Conservation (phyloP, 306 rosid genomes). For the Crotalaria pallida region DNA sequence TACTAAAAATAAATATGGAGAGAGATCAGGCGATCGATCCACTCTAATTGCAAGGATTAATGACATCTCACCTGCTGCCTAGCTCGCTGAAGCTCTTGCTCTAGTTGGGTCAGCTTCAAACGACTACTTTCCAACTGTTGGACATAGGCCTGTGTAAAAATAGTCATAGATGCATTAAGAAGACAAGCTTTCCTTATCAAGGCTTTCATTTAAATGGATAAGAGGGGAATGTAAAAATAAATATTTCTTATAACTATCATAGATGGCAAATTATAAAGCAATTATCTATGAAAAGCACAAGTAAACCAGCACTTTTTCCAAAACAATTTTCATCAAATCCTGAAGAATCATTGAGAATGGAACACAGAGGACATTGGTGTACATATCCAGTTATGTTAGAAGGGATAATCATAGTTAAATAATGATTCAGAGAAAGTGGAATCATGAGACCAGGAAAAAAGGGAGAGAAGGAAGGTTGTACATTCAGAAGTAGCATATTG, state of each 20-base stretch:
- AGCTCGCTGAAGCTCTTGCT: slow-evolving; percentile 99
- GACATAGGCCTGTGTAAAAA: slow-evolving; percentile 69
- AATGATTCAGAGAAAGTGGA: background rate
- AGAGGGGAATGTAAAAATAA: background rate
- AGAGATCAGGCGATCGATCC: background rate
- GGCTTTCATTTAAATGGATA: slow-evolving; percentile 10
- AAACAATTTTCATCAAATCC: background rate
- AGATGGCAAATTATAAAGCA: background rate
- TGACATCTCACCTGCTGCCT: slow-evolving; percentile 73
- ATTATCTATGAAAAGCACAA: no score
- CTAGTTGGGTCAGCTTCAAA: slow-evolving; percentile 85
- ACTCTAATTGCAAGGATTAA: slow-evolving; percentile 5
- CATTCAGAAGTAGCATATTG: background rate
- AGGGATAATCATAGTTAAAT: background rate
- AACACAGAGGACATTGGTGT: background rate
- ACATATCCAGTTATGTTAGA: background rate
- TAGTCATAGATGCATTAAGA: background rate
- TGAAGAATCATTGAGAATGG: background rate
- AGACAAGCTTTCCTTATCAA: background rate
- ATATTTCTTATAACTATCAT: background rate
- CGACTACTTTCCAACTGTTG: slow-evolving; percentile 98
- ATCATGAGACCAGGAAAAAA: background rate
- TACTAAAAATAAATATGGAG: background rate
- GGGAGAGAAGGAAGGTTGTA: background rate
- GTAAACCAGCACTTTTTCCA: background rate